phyloP scores from a whole-genome alignment of 345 rosid genomes.

The Streptanthus diversifolius region DNA sequence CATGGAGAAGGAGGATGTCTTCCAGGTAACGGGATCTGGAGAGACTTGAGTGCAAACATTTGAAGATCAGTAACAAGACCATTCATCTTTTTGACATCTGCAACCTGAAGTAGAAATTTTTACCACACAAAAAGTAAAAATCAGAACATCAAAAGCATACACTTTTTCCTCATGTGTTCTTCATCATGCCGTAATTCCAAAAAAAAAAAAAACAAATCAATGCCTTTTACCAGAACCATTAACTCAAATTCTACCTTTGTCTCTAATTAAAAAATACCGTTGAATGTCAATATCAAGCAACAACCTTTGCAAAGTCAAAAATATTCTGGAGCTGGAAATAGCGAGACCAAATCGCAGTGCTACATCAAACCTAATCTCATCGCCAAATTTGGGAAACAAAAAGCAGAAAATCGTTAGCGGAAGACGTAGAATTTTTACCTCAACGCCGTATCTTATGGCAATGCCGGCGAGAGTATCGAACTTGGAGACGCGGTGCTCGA shows the following conservation, averaged over 20 bases:
- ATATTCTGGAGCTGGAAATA: neutral
- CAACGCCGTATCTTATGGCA: slow-evolving; percentile 92
- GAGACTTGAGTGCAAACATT: slow-evolving; percentile 82
- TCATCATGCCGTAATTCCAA: neutral
- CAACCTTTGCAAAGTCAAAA: neutral
- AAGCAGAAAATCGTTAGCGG: too few relatives aligned
- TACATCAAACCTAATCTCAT: neutral
- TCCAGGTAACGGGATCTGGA: slow-evolving; percentile 85
- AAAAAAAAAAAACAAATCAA: neutral
- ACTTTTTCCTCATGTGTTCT: slow-evolving; percentile 14
- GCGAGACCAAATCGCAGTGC: neutral
- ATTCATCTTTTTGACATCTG: slow-evolving; percentile 82
- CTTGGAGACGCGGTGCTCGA: slow-evolving; percentile 70
- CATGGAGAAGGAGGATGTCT: slow-evolving; percentile 83
- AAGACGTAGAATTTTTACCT: slow-evolving; percentile 40
- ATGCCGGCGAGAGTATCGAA: slow-evolving; percentile 90
- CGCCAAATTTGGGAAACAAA: neutral
- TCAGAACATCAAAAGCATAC: slow-evolving; percentile 9
- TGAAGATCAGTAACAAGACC: slow-evolving; percentile 91
- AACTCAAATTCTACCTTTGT: slow-evolving; percentile 2
- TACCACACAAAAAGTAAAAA: neutral
- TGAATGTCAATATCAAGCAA: neutral
- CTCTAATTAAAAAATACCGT: slow-evolving; percentile 6
- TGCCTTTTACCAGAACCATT: neutral
- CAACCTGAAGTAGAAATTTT: slow-evolving; percentile 46